Evolutionary conservation across 805 yeast genomes (phyloP).

Genomic region (Wickerhamiella bombiphila): DNA sequence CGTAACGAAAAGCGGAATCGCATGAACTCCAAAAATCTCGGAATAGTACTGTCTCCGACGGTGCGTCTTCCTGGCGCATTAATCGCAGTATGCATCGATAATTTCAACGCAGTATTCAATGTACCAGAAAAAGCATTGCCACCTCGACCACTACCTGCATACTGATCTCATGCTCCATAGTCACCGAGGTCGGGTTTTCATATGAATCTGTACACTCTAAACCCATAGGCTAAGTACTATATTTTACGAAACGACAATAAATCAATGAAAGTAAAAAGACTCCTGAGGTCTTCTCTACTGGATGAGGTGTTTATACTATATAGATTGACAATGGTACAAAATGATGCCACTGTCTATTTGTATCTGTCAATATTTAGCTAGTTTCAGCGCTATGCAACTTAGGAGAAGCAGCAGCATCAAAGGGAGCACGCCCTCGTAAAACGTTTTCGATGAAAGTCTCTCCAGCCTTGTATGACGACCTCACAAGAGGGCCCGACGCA

Average conservation of each 20-base stretch:
- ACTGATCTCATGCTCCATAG: too few relatives aligned
- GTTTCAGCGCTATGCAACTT: too few relatives aligned
- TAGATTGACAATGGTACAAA: too few relatives aligned
- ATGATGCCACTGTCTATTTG: too few relatives aligned
- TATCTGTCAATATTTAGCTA: too few relatives aligned
- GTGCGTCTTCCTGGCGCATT: slow-evolving; percentile 51
- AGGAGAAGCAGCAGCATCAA: background rate
- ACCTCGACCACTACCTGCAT: background rate
- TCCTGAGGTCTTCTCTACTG: too few relatives aligned
- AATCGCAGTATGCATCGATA: slow-evolving; percentile 43
- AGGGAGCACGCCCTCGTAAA: slow-evolving; percentile 25
- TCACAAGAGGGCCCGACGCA: slow-evolving; percentile 92
- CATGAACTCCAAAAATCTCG: slow-evolving; percentile 68
- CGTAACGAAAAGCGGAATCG: slow-evolving; percentile 49
- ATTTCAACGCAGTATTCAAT: slow-evolving; percentile 36
- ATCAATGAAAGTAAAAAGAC: too few relatives aligned
- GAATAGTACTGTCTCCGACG: slow-evolving; percentile 75
- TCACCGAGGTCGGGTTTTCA: too few relatives aligned
- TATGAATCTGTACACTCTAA: too few relatives aligned
- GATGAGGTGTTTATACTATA: too few relatives aligned
- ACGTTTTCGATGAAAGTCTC: slow-evolving; percentile 95
- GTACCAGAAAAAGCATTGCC: background rate
- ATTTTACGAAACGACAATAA: too few relatives aligned
- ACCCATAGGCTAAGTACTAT: too few relatives aligned
- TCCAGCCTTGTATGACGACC: slow-evolving; percentile 96